A percentile compares a stretch with the other conserved stretches of the same genome.
Conservation (phyloP, 2,329 filamentous ascomycete species). For the Colletotrichum magnum region DNA sequence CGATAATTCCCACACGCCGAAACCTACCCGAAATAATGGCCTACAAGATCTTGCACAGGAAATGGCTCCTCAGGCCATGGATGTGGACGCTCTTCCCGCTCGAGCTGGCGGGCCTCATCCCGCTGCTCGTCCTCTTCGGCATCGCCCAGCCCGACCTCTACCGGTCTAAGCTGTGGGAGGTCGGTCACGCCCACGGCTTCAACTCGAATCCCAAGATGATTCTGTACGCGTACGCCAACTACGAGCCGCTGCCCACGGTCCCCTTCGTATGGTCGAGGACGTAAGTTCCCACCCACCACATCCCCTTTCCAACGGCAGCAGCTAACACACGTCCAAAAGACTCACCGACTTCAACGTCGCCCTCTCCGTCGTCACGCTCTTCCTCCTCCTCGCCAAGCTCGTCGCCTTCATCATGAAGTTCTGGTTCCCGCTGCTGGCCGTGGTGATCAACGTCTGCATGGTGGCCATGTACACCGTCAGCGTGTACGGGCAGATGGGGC, state of each 20-base stretch:
- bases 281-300: slow-evolving; percentile 63
- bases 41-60: slow-evolving; percentile 71
- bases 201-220: slow-evolving; percentile 81
- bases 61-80: slow-evolving; percentile 70
- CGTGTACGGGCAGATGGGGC: slow-evolving; percentile 79
- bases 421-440: slow-evolving; percentile 76
- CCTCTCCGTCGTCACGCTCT: slow-evolving; percentile 82
- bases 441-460: slow-evolving; percentile 70
- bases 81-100: slow-evolving; percentile 75
- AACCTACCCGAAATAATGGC: slow-evolving; percentile 48
- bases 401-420: slow-evolving; percentile 79
- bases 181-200: slow-evolving; percentile 78
- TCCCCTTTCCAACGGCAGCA: background rate
- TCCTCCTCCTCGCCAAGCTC: slow-evolving; percentile 80
- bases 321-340: slow-evolving; percentile 56
- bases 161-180: slow-evolving; percentile 79
- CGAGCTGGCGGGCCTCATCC: slow-evolving; percentile 77
- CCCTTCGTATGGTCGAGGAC: slow-evolving; percentile 81
- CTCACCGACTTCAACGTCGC: slow-evolving; percentile 83
- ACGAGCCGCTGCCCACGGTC: slow-evolving; percentile 70
- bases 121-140: slow-evolving; percentile 77
- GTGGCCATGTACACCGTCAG: slow-evolving; percentile 75
- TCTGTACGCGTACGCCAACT: slow-evolving; percentile 81
- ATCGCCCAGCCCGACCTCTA: slow-evolving; percentile 82
- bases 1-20: background rate